Percentiles rank a stretch among this genome's conserved stretches.
Conservation (phyloP, 345 rosid genomes). For the Reutealis trisperma region DNA sequence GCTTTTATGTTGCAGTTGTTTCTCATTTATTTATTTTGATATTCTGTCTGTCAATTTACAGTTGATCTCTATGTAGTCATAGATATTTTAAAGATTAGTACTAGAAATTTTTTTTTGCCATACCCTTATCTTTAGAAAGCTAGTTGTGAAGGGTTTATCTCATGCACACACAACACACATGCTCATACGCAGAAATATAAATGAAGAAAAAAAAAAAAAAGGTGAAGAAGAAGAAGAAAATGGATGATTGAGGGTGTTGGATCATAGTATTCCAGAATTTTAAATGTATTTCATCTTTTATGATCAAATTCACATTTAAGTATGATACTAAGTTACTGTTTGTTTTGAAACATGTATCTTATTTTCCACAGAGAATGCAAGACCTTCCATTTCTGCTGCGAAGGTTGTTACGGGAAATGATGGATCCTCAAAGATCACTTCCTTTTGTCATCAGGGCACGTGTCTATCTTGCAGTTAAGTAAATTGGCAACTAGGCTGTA, state of each 20-base stretch:
- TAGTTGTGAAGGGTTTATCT: neutral
- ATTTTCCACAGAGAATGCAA: constrained; percentile 61
- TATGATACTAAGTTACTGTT: neutral
- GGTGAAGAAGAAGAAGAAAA: neutral
- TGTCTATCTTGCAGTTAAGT: constrained; percentile 82
- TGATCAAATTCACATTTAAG: neutral
- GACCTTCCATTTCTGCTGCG: constrained; percentile 91
- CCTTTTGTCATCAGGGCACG: constrained; percentile 82
- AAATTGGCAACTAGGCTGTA: neutral
- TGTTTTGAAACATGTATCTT: neutral
- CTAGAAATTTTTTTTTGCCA: neutral
- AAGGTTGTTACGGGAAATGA: constrained; percentile 71
- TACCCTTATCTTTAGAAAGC: neutral
- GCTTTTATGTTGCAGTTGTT: neutral
- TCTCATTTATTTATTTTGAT: neutral
- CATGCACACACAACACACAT: neutral
- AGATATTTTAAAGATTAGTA: neutral
- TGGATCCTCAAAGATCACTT: constrained; percentile 84
- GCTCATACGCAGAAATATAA: too few species aligned
- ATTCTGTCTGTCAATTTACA: neutral
- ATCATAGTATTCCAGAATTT: neutral
- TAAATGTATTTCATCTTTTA: neutral
- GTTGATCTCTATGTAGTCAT: neutral
- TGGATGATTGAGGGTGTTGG: neutral
- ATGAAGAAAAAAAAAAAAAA: neutral